phyloP scores from a whole-genome alignment of 257 asterid genomes.

The Rubia yunnanensis region DNA sequence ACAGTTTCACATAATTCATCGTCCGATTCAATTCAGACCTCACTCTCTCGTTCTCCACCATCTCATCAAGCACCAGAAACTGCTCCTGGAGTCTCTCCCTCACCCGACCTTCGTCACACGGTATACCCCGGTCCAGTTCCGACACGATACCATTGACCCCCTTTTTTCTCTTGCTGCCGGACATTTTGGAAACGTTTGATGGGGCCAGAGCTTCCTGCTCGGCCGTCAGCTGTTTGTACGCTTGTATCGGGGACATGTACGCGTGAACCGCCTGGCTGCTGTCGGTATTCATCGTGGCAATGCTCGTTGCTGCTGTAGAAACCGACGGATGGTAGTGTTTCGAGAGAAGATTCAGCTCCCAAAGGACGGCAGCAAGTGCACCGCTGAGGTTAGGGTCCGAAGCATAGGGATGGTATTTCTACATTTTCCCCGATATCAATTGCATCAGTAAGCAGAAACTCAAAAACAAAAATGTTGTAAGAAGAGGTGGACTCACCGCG shows the following conservation, averaged over 20 bases:
- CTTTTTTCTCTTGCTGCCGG: conserved; percentile 33
- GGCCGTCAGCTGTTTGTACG: conserved; percentile 39
- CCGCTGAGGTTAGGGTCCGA: conserved; percentile 90
- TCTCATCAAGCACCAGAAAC: conserved; percentile 47
- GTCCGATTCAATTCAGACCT: conserved; percentile 56
- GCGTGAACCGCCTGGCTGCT: conserved; percentile 52
- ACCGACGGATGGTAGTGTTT: conserved; percentile 76
- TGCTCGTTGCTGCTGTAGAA: conserved; percentile 51
- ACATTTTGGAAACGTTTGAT: conserved; percentile 21
- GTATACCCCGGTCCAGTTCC: conserved; percentile 15
- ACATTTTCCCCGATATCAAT: conserved; percentile 17
- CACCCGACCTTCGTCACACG: conserved; percentile 37
- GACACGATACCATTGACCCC: conserved; percentile 13
- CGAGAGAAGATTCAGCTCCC: conserved; percentile 85
- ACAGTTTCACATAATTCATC: conserved; percentile 33
- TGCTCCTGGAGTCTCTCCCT: conserved; percentile 52
- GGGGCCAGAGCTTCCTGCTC: conserved; percentile 38
- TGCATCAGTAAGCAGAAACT: background rate
- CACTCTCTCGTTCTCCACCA: conserved; percentile 61
- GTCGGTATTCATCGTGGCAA: conserved; percentile 51
- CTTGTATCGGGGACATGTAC: conserved; percentile 73
- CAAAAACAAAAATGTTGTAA: background rate
- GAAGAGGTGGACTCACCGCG: conserved; percentile 61
- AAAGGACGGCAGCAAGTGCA: conserved; percentile 90
- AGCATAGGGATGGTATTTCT: conserved; percentile 81